Percentiles rank a stretch among this genome's conserved stretches.
These are phyloP conservation scores for Pholiota microspora DNA, from an alignment of 768 basidiomycete genomes.

Conservation along the genomic window DNA sequence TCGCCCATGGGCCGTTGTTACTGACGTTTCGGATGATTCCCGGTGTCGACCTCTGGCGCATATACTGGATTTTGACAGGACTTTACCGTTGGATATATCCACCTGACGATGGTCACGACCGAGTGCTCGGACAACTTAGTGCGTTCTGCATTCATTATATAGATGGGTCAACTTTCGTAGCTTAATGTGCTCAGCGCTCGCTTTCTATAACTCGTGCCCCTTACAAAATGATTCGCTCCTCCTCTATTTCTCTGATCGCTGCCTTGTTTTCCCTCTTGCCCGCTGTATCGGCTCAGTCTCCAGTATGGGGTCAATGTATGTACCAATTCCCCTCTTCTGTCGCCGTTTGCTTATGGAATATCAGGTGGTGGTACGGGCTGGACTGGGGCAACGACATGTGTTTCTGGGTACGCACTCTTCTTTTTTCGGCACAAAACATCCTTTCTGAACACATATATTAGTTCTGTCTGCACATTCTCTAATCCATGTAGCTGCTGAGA, in stretches of 20 bases:
- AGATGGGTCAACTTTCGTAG: no score
- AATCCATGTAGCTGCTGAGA: conserved; percentile 8
- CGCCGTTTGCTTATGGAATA: no score
- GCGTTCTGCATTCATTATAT: background rate
- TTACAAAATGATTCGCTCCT: conserved; percentile 15
- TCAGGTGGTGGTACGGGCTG: conserved; percentile 32
- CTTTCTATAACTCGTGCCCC: background rate
- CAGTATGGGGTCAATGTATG: conserved; percentile 25
- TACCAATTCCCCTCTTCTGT: background rate
- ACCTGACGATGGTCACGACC: conserved; percentile 1
- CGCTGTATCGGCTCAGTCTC: conserved; percentile 16
- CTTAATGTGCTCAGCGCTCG: background rate
- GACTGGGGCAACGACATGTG: conserved; percentile 42
- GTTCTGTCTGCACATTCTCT: conserved; percentile 12
- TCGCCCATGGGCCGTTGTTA: no score
- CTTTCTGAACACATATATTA: background rate
- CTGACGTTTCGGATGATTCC: conserved; percentile 9
- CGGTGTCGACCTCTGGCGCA: background rate
- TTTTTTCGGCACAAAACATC: background rate
- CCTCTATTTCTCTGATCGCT: conserved; percentile 10
- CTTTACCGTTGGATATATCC: background rate
- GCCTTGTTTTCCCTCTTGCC: conserved; percentile 13
- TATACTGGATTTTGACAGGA: background rate
- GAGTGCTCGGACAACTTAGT: background rate
- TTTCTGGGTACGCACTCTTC: conserved; percentile 29